Evolutionary conservation across 345 rosid genomes (phyloP).

Genomic region (Rhodamnia argentea): DNA sequence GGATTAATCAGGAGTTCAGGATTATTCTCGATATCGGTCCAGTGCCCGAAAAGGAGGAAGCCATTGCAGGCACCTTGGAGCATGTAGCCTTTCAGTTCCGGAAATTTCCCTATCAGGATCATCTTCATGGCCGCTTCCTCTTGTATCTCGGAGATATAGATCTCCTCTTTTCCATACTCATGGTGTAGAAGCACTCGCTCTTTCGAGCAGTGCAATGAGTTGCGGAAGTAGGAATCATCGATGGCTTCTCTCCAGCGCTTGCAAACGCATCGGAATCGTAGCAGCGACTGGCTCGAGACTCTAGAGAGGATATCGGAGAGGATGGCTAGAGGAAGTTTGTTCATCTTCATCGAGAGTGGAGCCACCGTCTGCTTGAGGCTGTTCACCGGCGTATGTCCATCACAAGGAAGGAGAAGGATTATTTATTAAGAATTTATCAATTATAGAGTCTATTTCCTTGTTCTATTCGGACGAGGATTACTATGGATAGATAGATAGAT

Average conservation of each 20-base stretch:
- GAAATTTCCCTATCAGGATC: not conserved
- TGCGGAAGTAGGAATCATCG: not conserved
- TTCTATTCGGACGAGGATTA: too few species aligned
- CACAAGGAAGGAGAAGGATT: too few species aligned
- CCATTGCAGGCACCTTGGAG: not conserved
- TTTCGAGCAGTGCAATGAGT: not conserved
- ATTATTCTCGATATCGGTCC: not conserved
- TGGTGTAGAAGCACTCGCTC: not conserved
- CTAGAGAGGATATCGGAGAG: too few species aligned
- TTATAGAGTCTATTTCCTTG: too few species aligned
- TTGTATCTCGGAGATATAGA: not conserved
- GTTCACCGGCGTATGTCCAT: too few species aligned
- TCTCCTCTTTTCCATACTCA: not conserved
- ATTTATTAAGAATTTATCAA: too few species aligned
- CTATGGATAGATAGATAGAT: too few species aligned
- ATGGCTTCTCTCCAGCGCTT: not conserved
- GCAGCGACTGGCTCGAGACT: too few species aligned
- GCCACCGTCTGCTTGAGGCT: too few species aligned
- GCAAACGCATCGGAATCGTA: not conserved
- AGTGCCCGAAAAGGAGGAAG: not conserved
- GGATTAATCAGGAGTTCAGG: not conserved
- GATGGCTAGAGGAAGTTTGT: too few species aligned
- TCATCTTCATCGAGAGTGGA: too few species aligned
- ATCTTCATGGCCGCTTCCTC: not conserved
- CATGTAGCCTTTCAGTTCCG: not conserved